A percentile compares a stretch with the other conserved stretches of the same genome.
Evolutionary conservation across 169 alveolate genomes (phyloP).

Genomic region (Plasmodium falciparum): DNA sequence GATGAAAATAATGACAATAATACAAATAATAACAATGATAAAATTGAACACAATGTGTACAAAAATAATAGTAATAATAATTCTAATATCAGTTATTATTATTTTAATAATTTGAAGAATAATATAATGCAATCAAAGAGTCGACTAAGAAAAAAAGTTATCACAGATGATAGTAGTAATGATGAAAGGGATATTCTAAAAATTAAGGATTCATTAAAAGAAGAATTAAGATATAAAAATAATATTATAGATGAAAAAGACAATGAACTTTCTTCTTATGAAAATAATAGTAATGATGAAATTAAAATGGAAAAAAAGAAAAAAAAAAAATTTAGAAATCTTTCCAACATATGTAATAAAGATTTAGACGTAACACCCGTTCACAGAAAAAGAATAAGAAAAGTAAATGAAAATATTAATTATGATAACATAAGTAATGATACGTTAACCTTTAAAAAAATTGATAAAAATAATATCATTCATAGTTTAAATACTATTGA

Average conservation of each 20-base stretch:
- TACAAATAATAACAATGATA: too few relatives aligned
- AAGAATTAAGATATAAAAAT: constrained; percentile 5
- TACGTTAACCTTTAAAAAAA: too few relatives aligned
- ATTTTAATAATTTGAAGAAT: constrained; percentile 5
- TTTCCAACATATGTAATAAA: too few relatives aligned
- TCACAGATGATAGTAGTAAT: constrained; percentile 29
- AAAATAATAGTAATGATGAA: background rate
- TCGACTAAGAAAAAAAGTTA: constrained; percentile 49
- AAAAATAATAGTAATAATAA: too few relatives aligned
- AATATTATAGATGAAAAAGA: background rate
- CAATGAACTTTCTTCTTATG: background rate
- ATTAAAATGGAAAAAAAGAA: background rate
- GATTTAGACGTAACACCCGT: too few relatives aligned
- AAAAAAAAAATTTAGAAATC: background rate
- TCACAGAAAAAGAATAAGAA: constrained; percentile 11
- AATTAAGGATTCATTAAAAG: background rate
- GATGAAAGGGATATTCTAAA: background rate
- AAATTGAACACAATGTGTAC: too few relatives aligned
- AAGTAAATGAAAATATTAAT: background rate
- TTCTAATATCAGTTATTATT: too few relatives aligned
- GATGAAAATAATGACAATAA: too few relatives aligned
- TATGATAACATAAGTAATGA: too few relatives aligned
- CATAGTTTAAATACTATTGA: too few relatives aligned
- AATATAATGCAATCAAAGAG: constrained; percentile 2
- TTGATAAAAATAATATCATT: too few relatives aligned